Evolutionary conservation across 306 rosid species (phyloP).

Genomic region (Pyrus bretschneideri): DNA sequence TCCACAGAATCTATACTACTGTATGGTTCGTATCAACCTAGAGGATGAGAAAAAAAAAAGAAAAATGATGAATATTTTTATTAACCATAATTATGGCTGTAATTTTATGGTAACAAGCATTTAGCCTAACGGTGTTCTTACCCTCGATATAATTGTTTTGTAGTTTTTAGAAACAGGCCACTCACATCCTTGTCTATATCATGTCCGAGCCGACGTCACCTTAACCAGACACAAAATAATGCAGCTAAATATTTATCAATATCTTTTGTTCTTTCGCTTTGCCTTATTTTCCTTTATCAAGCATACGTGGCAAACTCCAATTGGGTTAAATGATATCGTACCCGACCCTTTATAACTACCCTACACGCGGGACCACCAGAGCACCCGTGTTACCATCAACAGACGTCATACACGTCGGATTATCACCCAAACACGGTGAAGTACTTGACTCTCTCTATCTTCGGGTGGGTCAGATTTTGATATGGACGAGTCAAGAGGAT

Average conservation of each 20-base stretch:
- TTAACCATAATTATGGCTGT: neutral
- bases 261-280: conserved; percentile 9
- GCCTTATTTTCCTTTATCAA: neutral
- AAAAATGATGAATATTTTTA: neutral
- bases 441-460: conserved; percentile 6
- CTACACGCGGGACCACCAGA: conserved; percentile 40
- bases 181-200: conserved; percentile 27
- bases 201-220: conserved; percentile 49
- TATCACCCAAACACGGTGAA: conserved; percentile 37
- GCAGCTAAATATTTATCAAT: conserved; percentile 21
- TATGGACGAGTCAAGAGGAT: conserved; percentile 16
- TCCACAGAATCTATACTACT: too few relatives aligned
- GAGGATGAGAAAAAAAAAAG: too few relatives aligned
- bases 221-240: conserved; percentile 36
- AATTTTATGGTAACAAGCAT: too few relatives aligned
- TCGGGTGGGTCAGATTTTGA: neutral
- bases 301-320: conserved; percentile 10
- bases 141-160: neutral
- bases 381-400: conserved; percentile 45
- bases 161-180: conserved; percentile 25
- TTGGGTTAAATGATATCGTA: conserved; percentile 19
- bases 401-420: conserved; percentile 35
- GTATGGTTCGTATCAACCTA: neutral
- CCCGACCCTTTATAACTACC: conserved; percentile 10
- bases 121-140: too few relatives aligned